Evolutionary conservation across 129 eudicot species (phyloP), one percentile per base, ranked within the genome.

Genomic region (Gnaphalium uliginosum): DNA sequence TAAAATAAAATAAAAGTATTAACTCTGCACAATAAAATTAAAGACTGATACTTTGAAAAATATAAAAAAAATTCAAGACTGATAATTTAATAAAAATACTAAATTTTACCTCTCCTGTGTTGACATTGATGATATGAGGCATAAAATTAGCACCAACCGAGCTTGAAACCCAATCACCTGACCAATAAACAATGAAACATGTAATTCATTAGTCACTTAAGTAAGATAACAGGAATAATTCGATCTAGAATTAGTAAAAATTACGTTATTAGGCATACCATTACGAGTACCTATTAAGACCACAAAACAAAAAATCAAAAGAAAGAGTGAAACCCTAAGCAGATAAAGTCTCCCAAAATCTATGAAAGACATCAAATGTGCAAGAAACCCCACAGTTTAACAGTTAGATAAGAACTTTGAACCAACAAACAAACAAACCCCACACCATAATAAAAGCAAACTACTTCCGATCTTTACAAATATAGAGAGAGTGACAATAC

Each of bases 91-190:
- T 66, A 67, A 37, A 60, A 15, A 33, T 18, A 26, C 21, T 13
- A 29, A 32, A 64, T 11, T 32, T 78, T 84, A 94, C 98, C 97
- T 94, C 98, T 81, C 97, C 98, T 11, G 92, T 79, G 83, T 90
- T 86, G 66, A 93, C 98, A 2, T 86, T 88, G 79, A 93, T 86
- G 54, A 93, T 85, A 81, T 90, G 96, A 69, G 96, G 96, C 61
- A 84, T 83, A 79, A 90, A 90, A 78, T 82, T 88, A 72, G 92
- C 92, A 50, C 96, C 95, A 73, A 88, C 96, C 7, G 96, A 86
- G 80, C 92, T 81, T 62, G 94, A 84, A 71, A 88, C 85, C 93
- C 82, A 88, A 39, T 90, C 96, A 41, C 96, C 96, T 88, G 66
- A 59, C 54, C 43, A 60, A 5, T 25, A 78, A 74, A 21, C 26